Evolutionary conservation across 768 basidiomycete genomes (phyloP).

Genomic region (Lactarius deliciosus): DNA sequence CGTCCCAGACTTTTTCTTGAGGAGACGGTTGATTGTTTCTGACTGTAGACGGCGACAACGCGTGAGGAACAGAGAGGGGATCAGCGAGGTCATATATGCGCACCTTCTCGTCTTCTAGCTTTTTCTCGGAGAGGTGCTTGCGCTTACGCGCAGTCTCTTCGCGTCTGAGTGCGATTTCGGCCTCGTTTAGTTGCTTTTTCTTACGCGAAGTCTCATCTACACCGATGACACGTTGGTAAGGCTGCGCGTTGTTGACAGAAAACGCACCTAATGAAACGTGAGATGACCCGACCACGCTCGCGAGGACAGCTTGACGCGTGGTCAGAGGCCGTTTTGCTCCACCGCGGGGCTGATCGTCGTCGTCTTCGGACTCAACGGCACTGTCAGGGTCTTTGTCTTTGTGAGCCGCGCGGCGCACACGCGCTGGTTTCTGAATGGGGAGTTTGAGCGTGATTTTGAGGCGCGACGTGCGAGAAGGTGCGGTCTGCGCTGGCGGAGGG

Average conservation of each 20-base stretch:
- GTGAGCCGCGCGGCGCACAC: constrained; percentile 29
- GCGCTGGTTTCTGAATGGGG: constrained; percentile 37
- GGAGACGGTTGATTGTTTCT: constrained; percentile 85
- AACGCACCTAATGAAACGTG: constrained; percentile 63
- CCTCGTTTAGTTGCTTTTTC: constrained; percentile 69
- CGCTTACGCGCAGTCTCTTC: constrained; percentile 84
- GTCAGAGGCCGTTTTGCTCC: constrained; percentile 37
- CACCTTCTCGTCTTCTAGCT: constrained; percentile 84
- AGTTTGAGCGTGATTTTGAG: constrained; percentile 65
- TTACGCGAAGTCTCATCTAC: constrained; percentile 43
- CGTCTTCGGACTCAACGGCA: constrained; percentile 47
- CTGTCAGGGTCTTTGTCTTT: constrained; percentile 33
- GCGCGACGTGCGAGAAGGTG: constrained; percentile 38
- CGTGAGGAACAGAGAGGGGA: neutral
- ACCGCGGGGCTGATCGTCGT: constrained; percentile 35
- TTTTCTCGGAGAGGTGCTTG: constrained; percentile 77
- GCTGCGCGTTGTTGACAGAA: neutral
- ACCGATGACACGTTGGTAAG: neutral
- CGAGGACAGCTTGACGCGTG: constrained; percentile 66
- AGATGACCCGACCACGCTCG: constrained; percentile 63
- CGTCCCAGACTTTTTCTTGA: constrained; percentile 79
- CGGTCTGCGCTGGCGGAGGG: constrained; percentile 28
- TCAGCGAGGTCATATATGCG: constrained; percentile 12
- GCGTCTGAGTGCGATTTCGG: constrained; percentile 68
- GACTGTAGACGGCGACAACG: constrained; percentile 43